Percentiles rank a stretch among this genome's conserved stretches.
phyloP scores from a whole-genome alignment of 2,329 filamentous ascomycete species.

The Ceratocystis huliohia region DNA sequence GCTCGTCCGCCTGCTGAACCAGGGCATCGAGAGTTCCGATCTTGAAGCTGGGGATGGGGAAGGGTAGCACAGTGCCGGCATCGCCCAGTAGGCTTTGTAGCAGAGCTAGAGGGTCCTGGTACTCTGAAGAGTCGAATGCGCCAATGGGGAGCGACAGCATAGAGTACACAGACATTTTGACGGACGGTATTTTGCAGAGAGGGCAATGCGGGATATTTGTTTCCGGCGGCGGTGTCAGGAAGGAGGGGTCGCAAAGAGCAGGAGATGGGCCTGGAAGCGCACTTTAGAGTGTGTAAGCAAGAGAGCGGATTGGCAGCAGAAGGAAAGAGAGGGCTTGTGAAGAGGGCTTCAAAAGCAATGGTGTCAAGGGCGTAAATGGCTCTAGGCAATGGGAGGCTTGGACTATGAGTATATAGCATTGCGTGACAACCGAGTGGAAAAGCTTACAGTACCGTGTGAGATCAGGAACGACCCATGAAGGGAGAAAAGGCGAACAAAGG shows the following conservation, averaged over 20 bases:
- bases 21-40: conserved; percentile 91
- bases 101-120: conserved; percentile 70
- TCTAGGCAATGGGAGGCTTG: background rate
- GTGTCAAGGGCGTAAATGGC: background rate
- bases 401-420: background rate
- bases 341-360: background rate
- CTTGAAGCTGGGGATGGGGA: conserved; percentile 87
- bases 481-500: background rate
- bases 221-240: background rate
- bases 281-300: background rate
- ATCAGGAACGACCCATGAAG: background rate
- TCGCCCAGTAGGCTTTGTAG: conserved; percentile 59
- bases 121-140: conserved; percentile 67
- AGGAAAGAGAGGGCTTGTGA: background rate
- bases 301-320: background rate
- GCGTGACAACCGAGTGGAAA: background rate
- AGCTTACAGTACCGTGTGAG: background rate
- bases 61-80: conserved; percentile 61
- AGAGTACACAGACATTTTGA: conserved; percentile 49
- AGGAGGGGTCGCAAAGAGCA: background rate
- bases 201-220: conserved; percentile 17
- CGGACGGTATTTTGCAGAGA: background rate
- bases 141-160: conserved; percentile 82
- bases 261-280: background rate
- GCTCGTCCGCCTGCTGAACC: conserved; percentile 90